Evolutionary conservation across 306 rosid genomes (phyloP).

Genomic region (Vicia sativa): DNA sequence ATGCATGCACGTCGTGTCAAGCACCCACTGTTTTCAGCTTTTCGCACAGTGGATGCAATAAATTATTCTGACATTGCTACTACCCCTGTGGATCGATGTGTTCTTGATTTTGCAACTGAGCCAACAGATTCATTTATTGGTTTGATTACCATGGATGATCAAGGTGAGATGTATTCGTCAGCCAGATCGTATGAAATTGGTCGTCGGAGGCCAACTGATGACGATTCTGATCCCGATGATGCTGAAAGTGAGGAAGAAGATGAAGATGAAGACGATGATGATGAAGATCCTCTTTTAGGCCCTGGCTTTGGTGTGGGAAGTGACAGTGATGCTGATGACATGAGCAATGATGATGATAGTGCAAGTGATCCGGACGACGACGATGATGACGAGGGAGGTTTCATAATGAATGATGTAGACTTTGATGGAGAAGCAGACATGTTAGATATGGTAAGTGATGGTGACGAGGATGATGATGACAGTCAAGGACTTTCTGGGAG

Average conservation of each 20-base stretch:
- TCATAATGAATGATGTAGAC: constrained; percentile 66
- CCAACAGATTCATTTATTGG: constrained; percentile 95
- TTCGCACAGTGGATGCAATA: constrained; percentile 95
- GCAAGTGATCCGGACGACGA: constrained; percentile 54
- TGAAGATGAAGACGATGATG: constrained; percentile 69
- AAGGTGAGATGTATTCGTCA: constrained; percentile 87
- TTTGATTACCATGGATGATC: constrained; percentile 93
- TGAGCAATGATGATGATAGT: constrained; percentile 75
- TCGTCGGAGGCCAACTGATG: constrained; percentile 90
- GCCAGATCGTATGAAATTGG: constrained; percentile 93
- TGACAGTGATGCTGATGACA: constrained; percentile 73
- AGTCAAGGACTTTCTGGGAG: constrained; percentile 61
- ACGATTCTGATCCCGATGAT: constrained; percentile 98
- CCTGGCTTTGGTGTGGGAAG: constrained; percentile 84
- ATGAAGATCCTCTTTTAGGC: constrained; percentile 69
- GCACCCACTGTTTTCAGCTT: constrained; percentile 85
- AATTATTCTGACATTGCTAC: constrained; percentile 96
- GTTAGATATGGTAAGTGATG: constrained; percentile 70
- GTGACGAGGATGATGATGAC: constrained; percentile 81
- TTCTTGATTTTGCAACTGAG: constrained; percentile 92
- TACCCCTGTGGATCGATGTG: constrained; percentile 86
- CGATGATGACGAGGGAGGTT: constrained; percentile 69
- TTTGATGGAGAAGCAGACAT: constrained; percentile 66
- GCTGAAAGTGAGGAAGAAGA: constrained; percentile 94
- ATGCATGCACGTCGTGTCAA: constrained; percentile 81